phyloP scores from a whole-genome alignment of 1,284 basidiomycete species.

The Abortiporus biennis region DNA sequence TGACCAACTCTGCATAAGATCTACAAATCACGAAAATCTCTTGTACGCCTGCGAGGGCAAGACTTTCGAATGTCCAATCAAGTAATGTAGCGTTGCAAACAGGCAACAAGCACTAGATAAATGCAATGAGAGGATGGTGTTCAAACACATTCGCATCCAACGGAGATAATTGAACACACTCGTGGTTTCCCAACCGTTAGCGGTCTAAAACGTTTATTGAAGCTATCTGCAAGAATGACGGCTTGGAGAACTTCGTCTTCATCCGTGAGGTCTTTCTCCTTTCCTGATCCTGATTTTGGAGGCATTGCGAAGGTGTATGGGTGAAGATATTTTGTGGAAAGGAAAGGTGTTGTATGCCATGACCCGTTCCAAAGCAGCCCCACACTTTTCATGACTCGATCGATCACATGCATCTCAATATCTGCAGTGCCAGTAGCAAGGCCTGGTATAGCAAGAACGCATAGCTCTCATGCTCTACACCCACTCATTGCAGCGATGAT shows the following conservation, averaged over 20 bases:
- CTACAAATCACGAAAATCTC: conserved; percentile 93
- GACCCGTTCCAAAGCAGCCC: too few species aligned
- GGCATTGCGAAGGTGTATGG: too few species aligned
- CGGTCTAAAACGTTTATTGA: conserved; percentile 89
- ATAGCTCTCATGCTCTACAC: too few species aligned
- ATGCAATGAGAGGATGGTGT: background rate
- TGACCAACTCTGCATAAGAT: conserved; percentile 82
- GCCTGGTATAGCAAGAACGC: too few species aligned
- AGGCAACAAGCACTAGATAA: conserved; percentile 79
- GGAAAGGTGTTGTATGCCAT: too few species aligned
- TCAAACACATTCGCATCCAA: background rate
- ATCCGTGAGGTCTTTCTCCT: conserved; percentile 52
- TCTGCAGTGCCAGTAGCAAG: too few species aligned
- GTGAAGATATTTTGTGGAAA: too few species aligned
- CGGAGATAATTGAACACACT: conserved; percentile 35
- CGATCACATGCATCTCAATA: conserved; percentile 1
- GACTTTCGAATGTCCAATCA: conserved; percentile 94
- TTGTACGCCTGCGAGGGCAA: conserved; percentile 88
- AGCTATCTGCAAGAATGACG: conserved; percentile 91
- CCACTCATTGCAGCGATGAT: too few species aligned
- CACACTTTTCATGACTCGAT: conserved; percentile 1
- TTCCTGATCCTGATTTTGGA: conserved; percentile 51
- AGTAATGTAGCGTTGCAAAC: conserved; percentile 92
- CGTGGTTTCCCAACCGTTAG: conserved; percentile 80
- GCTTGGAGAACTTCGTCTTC: conserved; percentile 86